Base-by-base conservation (phyloP, 805 yeast genomes). In the Zygosaccharomyces pseudorouxii region DNA sequence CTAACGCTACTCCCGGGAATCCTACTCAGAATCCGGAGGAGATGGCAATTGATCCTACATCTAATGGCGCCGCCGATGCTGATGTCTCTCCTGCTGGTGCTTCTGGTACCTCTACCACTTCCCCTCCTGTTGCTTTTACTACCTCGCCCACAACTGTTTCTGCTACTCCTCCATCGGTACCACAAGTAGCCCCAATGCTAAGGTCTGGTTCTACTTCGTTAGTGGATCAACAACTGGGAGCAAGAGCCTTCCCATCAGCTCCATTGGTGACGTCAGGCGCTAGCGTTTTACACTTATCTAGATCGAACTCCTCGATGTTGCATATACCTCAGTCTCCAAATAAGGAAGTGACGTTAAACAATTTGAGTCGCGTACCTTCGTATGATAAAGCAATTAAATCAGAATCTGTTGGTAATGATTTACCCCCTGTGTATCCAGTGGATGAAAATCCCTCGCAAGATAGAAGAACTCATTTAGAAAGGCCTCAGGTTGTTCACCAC, bases 351-450 rank as follows among this genome's bases (percentile, higher is more conserved):
- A 77, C 49, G 51, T 73, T 2, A 29, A 63, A 64, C 5, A 65
- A 72, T 2, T 55, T 88, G 54, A 81, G 85, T 18, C 71, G 80
- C 42, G 96, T 92, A 5, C 98, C 98, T 0, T 81, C 96, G 0
- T 92, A 92, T 66, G 77, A 76, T 6, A 82, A 86, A 28, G 97
- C 98, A 0, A 67, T 89, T 64, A 78, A 77, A 57, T 66, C 78
- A 2, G 81, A 75, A 40, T 70, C 68, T 5, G 67, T 74, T 9
- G 76, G 71, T 3, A 76, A 71, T 18, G 80, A 77, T 45, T 67
- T 84, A 22, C 82, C 96, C 1, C 97, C 97, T 0, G 76, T 78
- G 2, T 89, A 89, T 64, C 65, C 63, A 4, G 38, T 35, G 16
- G 44, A 41, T 18, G 44, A 41, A 29, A 33, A 12, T 20, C 25